Base-by-base conservation (phyloP, 495 filamentous ascomycete species). In the Venustampulla echinocandica region DNA sequence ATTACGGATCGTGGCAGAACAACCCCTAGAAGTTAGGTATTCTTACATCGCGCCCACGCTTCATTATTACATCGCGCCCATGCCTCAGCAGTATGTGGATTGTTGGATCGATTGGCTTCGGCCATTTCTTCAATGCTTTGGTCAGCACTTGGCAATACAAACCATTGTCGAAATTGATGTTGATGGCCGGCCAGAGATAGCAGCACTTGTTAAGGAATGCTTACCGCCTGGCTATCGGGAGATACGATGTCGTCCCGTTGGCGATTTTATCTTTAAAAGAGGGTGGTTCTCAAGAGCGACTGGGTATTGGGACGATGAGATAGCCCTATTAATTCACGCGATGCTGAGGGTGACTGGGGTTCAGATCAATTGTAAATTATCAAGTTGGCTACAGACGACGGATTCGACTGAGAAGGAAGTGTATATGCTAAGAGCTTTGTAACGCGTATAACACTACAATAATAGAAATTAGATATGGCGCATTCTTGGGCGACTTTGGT, bases 251-350 rank as follows among this genome's bases (percentile, higher is more conserved):
- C 22, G 17, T 39, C 11, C n/a, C 14, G 20, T 38, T 40, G 35
- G 45, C 13, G 23, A 47, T 32, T 47, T 41, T 14, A 27, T 47
- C 34, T 47, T 47, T 17, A 27, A 47, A 11, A 47, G 45, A 41
- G 22, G 45, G 44, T n/a, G n/a, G n/a, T n/a, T n/a, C n/a, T n/a
- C n/a, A n/a, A n/a, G n/a, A n/a, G n/a, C n/a, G n/a, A n/a, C n/a
- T n/a, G n/a, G n/a, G n/a, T n/a, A n/a, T n/a, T n/a, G n/a, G n/a
- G n/a, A n/a, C n/a, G n/a, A n/a, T n/a, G n/a, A n/a, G n/a, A n/a
- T n/a, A n/a, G n/a, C n/a, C n/a, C n/a, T n/a, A n/a, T n/a, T n/a
- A n/a, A n/a, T n/a, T n/a, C n/a, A n/a, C n/a, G n/a, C n/a, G n/a
- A n/a, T n/a, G n/a, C n/a, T n/a, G n/a, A n/a, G n/a, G n/a, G n/a